A percentile compares a stretch with the other conserved stretches of the same genome.
phyloP scores from a whole-genome alignment of 352 stramenopile genomes.

The Globisporangium rhizosaccharum region DNA sequence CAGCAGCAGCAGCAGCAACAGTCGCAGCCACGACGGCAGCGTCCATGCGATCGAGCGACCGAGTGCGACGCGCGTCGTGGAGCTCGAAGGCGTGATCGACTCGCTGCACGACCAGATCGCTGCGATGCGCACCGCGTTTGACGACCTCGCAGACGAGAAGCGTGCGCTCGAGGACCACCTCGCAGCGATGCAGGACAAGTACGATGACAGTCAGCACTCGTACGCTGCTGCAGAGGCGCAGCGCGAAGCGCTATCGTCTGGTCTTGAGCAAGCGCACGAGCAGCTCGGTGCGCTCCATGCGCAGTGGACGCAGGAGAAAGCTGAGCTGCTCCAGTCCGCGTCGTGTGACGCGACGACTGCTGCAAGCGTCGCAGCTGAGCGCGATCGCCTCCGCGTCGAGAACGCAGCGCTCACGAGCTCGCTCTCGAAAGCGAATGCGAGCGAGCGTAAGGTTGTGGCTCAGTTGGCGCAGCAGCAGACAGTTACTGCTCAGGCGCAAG shows the following conservation, averaged over 20 bases:
- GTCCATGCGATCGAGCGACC: constrained; percentile 5
- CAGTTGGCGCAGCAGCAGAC: constrained; percentile 22
- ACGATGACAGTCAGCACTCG: constrained; percentile 38
- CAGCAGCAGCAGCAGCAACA: background rate
- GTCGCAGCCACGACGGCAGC: background rate
- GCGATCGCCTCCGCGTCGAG: constrained; percentile 35
- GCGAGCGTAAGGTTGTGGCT: constrained; percentile 26
- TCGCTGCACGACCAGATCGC: constrained; percentile 7
- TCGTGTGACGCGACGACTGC: constrained; percentile 33
- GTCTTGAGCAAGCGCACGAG: constrained; percentile 43
- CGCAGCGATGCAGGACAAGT: constrained; percentile 25
- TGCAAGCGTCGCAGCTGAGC: constrained; percentile 22
- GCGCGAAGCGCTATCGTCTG: constrained; percentile 31
- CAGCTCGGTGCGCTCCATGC: constrained; percentile 45
- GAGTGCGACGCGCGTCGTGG: constrained; percentile 15
- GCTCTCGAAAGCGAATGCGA: constrained; percentile 19
- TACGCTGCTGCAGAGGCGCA: constrained; percentile 39
- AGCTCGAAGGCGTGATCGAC: constrained; percentile 9
- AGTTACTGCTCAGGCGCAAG: constrained; percentile 19
- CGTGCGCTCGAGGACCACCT: constrained; percentile 14
- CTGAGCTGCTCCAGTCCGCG: constrained; percentile 26
- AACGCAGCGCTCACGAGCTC: constrained; percentile 32
- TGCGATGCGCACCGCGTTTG: background rate
- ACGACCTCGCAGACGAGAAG: constrained; percentile 8
- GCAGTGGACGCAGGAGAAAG: constrained; percentile 63